Base-by-base conservation (phyloP, 176 grass and related monocot genomes). In the Ensete ventricosum region DNA sequence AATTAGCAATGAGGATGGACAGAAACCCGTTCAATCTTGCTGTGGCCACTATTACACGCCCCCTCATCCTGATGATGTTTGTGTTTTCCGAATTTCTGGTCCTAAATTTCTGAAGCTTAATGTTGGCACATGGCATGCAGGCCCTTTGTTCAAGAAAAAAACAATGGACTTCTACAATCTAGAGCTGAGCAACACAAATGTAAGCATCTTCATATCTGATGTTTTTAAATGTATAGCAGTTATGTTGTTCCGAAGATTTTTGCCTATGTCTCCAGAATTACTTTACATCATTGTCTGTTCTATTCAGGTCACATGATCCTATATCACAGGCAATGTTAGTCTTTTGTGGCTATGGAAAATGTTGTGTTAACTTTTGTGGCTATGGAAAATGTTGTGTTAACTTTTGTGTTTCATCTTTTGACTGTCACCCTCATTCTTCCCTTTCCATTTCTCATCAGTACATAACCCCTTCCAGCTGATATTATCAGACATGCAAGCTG, bases 141-240 rank as follows among this genome's bases (percentile, higher is more conserved):
- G 95, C 23, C 95, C 95, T 2, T 81, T 88, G 67, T 94, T 99
- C 78, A 89, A 94, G 84, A 80, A 84, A 14, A 76, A 81, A 12
- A 76, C 82, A 1, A 81, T 99, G 81, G 84, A 94, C 77, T 99
- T 99, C 78, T 99, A 94, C 74, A 99, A 99, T 70, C 85, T 99
- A 65, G 95, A 99, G 81, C 88, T 99, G 6, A 99, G 88, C 81
- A 59, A 99, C 82, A 99, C 95, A 74, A 99, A 99, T 84, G 95
- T 94, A 73, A 99, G 95, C 20, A 66, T 27, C 11, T 65, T 11
- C 23, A 3, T 25, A 9, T 77, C 2, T 65, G 11, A 2, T 53
- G 8, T 17, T 17, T 20, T 20, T 49, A 50, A 62, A 58, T 19
- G 17, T 50, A 7, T 6, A 76, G 2, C 23, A 62, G 57, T 4